Conservation (phyloP, 371 early-diverging fungal genomes). For the Mortierella sp. region DNA sequence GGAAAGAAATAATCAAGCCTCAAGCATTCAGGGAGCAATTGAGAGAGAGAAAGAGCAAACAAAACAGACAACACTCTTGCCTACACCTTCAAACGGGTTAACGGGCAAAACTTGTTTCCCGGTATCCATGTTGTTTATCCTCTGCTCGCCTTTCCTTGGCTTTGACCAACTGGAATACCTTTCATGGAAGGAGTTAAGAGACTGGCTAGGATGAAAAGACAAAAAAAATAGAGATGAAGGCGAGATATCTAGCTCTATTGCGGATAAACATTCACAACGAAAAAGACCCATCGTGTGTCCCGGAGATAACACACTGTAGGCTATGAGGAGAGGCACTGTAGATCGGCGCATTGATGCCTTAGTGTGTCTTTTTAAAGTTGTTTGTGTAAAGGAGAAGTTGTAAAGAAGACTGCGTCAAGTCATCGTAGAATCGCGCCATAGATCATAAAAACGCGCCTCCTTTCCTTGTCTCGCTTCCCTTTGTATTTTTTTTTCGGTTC, state of each 20-base stretch:
- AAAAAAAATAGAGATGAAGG: not conserved
- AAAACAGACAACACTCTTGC: not conserved
- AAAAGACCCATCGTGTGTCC: too few species aligned
- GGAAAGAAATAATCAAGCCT: too few species aligned
- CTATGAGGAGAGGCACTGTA: not conserved
- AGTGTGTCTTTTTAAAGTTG: not conserved
- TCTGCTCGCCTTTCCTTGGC: not conserved
- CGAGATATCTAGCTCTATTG: not conserved
- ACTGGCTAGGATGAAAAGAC: not conserved
- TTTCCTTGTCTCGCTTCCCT: not conserved
- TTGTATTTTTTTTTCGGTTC: not conserved
- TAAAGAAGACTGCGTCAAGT: not conserved
- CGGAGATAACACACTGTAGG: not conserved
- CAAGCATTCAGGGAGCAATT: too few species aligned
- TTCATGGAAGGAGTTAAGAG: not conserved
- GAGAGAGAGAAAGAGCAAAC: too few species aligned
- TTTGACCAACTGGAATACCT: not conserved
- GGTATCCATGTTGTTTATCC: not conserved
- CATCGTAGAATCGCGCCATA: constrained; percentile 3
- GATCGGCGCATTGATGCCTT: not conserved
- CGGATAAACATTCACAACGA: not conserved
- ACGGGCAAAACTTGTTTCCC: constrained; percentile 1
- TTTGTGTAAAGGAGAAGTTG: not conserved
- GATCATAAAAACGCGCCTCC: not conserved
- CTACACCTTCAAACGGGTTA: not conserved